Base-by-base conservation (phyloP, 306 rosid genomes). In the Cicer arietinum region DNA sequence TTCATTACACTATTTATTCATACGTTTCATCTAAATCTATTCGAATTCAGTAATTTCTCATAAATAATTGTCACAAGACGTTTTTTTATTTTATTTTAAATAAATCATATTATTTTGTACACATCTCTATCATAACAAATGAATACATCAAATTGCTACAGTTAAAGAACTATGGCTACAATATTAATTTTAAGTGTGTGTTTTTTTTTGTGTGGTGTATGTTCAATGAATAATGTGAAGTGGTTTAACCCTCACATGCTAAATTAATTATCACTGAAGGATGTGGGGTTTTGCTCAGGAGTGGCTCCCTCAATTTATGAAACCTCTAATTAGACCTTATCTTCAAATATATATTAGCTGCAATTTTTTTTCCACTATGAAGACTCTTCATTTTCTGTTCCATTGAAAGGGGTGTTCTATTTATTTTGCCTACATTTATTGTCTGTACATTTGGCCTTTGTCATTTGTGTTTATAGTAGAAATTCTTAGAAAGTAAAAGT, bases 281-380 rank as follows among this genome's bases (percentile, higher is more conserved):
- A 58, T 25, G 64, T 58, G 8, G 64, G 64, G 64, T 58, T 58
- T 58, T 58, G 41, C 41, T 22, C 64, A 58, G 5, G 7, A 25
- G 16, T 58, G 41, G 41, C 8, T 58, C 16, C 64, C 16, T 22
- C 8, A 58, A 58, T 58, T 58, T 25, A 22, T 57, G 3, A 57
- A 57, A 47, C 35, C 35, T 30, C 35, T 3, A 30, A 30, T 30
- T 30, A 3, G 35, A 30, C 35, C 35, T 30, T 30, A 30, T 30
- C 35, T 30, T 30, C 35, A 30, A 30, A 30, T 30, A 30, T 30
- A 30, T 3, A 30, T 30, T 30, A 30, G 4, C 35, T 30, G 35
- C 35, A 30, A 30, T 30, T 30, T 30, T 30, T 30, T 30, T 22
- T 22, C 30, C 35, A 30, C 35, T 30, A 30, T 30, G 35, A 30